Base-by-base conservation (phyloP, 345 rosid species). In the Boechera stricta region DNA sequence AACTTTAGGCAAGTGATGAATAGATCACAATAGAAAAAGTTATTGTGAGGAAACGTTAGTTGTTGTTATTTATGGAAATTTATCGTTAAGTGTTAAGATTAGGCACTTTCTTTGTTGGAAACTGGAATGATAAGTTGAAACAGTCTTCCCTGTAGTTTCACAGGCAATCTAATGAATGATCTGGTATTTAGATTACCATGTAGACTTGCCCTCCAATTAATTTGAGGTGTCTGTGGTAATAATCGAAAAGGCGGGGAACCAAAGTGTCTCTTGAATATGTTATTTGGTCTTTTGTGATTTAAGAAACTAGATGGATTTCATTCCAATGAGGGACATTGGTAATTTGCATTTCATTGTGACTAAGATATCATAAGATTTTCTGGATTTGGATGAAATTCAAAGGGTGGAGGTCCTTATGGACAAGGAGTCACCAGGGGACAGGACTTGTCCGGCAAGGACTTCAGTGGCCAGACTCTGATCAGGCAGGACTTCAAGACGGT, bases 321-420 rank as follows among this genome's bases (percentile, higher is more conserved):
- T 15, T 51, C 59, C n/a, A 54, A 4, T 18, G 6, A 5, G 32
- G 10, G 0, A 38, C 12, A 66, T 38, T 29, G 1, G 56, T 65
- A 15, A 32, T 35, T 48, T 58, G 12, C 58, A 59, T 63, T 10
- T 64, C 44, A 10, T 16, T 73, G 39, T 56, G 57, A 45, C 7
- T 42, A 28, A 44, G 65, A 65, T 68, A 60, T 51, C 31, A 16
- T n/a, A 7, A 55, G 21, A 9, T 41, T 65, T 67, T 33, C 53
- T 70, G 26, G 48, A 72, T 74, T 54, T 73, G 77, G 32, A 69
- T 73, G 75, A 54, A 72, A 41, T 26, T 33, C 13, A 28, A 72
- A 91, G 98, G 97, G 97, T 29, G 97, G 98, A 75, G 98, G 97
- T 29, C 98, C 97, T 0, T 94, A 92, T 59, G 97, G 97, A 67